Evolutionary conservation across 2,329 filamentous ascomycete species (phyloP).

Genomic region (Talaromyces pinophilus): DNA sequence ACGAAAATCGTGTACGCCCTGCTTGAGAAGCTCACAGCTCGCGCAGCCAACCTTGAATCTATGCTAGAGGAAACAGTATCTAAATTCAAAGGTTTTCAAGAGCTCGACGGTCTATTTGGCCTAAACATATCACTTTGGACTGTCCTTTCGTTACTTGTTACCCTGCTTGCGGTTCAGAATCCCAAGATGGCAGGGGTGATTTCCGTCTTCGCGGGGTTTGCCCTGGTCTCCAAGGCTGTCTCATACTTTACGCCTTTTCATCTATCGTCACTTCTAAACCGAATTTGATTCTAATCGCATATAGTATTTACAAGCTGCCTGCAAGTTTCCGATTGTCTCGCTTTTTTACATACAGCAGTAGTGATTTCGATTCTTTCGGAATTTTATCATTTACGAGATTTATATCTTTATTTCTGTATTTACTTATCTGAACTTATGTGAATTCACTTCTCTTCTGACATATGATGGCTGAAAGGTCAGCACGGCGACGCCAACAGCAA

Average conservation of each 20-base stretch:
- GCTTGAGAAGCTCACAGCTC: slow-evolving; percentile 32
- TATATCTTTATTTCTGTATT: neutral
- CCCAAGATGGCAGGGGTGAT: slow-evolving; percentile 28
- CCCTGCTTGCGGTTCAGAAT: slow-evolving; percentile 31
- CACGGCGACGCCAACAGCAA: too few species aligned
- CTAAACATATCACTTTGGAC: slow-evolving; percentile 29
- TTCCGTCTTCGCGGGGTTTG: slow-evolving; percentile 24
- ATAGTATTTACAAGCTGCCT: neutral
- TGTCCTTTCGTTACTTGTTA: slow-evolving; percentile 31
- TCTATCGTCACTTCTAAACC: neutral
- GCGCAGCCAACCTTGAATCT: slow-evolving; percentile 35
- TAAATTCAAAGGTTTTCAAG: slow-evolving; percentile 28
- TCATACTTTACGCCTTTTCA: slow-evolving; percentile 11
- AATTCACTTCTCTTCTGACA: neutral
- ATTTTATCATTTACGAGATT: neutral
- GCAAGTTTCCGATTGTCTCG: neutral
- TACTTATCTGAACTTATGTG: neutral
- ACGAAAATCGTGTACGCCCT: slow-evolving; percentile 36
- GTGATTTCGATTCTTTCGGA: neutral
- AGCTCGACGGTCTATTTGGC: slow-evolving; percentile 25
- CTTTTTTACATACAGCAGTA: neutral
- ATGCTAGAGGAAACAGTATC: slow-evolving; percentile 34
- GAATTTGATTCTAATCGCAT: neutral
- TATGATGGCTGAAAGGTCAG: neutral
- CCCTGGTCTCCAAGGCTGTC: slow-evolving; percentile 2